A percentile compares a stretch with the other conserved stretches of the same genome.
Conservation (phyloP, 192 early-diverging fungal genomes). For the Podila verticillata region DNA sequence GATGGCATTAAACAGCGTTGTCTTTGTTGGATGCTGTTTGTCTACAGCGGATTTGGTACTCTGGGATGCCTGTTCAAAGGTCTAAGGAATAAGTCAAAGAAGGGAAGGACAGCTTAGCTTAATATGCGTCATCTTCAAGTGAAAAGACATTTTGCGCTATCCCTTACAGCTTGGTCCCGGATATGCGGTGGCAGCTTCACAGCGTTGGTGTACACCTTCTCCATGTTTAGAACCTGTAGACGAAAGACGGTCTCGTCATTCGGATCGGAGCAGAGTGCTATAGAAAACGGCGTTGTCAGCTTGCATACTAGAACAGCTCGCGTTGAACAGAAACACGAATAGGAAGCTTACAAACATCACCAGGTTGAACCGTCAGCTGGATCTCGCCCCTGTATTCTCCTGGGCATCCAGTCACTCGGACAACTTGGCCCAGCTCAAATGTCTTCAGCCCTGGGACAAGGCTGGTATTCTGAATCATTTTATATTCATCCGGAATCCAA, state of each 20-base stretch:
- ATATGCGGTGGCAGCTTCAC: constrained; percentile 15
- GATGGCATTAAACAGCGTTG: not conserved
- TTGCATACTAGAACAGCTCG: not conserved
- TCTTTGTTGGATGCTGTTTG: not conserved
- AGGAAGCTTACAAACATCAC: constrained; percentile 1
- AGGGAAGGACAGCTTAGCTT: no score
- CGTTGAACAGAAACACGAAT: not conserved
- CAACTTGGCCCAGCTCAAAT: constrained; percentile 17
- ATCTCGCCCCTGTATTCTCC: constrained; percentile 8
- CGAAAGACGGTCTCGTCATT: constrained; percentile 45
- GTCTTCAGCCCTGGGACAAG: not conserved
- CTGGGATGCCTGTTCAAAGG: no score
- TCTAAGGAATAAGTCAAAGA: no score
- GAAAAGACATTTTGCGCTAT: no score
- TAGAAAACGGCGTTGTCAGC: not conserved
- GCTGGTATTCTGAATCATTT: constrained; percentile 7
- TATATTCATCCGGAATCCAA: constrained; percentile 46
- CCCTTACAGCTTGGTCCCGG: constrained; percentile 14
- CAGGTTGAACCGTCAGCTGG: constrained; percentile 27
- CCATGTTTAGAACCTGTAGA: constrained; percentile 25
- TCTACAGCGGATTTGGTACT: not conserved
- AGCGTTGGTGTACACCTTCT: constrained; percentile 21
- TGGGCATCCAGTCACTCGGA: constrained; percentile 8
- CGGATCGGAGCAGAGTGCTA: constrained; percentile 13
- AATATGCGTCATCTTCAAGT: no score